Evolutionary conservation across 305 asterid genomes (phyloP).

Genomic region (Rubia balearica): DNA sequence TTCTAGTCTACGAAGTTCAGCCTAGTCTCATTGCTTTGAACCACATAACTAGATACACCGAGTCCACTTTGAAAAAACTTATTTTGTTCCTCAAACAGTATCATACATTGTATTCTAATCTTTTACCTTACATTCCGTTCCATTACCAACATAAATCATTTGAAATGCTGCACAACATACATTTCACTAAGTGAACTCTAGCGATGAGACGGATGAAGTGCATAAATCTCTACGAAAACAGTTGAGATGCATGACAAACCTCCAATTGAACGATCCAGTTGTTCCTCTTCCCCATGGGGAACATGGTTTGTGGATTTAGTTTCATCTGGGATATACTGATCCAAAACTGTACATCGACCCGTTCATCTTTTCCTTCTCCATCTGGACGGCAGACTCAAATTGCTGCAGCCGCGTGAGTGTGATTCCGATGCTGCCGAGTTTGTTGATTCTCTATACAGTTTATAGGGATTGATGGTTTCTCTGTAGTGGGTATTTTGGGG

Average conservation of each 20-base stretch:
- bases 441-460: no score
- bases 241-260: slow-evolving; percentile 37
- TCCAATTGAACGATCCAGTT: slow-evolving; percentile 94
- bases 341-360: no score
- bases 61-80: background rate
- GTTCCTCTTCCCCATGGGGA: slow-evolving; percentile 7
- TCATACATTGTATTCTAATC: background rate
- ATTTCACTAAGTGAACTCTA: background rate
- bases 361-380: no score
- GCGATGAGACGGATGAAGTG: background rate
- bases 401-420: no score
- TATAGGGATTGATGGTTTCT: no score
- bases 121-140: background rate
- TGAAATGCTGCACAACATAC: no score
- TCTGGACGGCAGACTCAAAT: no score
- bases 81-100: background rate
- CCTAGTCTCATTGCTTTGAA: background rate
- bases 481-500: no score
- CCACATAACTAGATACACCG: background rate
- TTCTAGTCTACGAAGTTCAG: background rate
- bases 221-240: background rate
- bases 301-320: no score
- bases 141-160: no score
- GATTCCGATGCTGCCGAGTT: no score
- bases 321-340: no score